phyloP scores from a whole-genome alignment of 2,329 filamentous ascomycete genomes.

The Macrophomina tecta region DNA sequence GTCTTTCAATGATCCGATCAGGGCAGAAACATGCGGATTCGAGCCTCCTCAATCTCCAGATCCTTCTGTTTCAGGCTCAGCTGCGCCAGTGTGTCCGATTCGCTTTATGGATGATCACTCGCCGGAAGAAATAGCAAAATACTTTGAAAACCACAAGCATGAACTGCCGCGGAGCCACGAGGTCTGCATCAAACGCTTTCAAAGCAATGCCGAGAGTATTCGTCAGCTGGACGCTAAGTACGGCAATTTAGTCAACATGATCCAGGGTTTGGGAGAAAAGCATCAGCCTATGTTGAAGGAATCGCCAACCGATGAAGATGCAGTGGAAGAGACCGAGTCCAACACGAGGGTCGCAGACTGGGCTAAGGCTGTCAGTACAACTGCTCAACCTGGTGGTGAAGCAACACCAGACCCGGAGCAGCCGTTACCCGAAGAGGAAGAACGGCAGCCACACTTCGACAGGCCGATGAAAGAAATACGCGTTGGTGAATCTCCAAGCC shows the following conservation, averaged over 20 bases:
- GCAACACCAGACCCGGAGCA: conserved; percentile 35
- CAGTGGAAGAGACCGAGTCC: conserved; percentile 54
- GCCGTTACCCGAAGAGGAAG: conserved; percentile 55
- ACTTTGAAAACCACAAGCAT: conserved; percentile 95
- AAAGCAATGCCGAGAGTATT: conserved; percentile 84
- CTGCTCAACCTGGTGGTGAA: conserved; percentile 50
- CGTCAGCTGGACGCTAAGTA: conserved; percentile 93
- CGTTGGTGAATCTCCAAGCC: conserved; percentile 90
- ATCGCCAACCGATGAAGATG: conserved; percentile 52
- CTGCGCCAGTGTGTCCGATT: conserved; percentile 80
- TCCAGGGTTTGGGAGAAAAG: conserved; percentile 83
- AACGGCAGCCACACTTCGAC: conserved; percentile 78
- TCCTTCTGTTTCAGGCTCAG: conserved; percentile 40
- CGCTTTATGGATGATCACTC: conserved; percentile 91
- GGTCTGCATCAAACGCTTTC: conserved; percentile 87
- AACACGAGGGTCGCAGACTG: conserved; percentile 82
- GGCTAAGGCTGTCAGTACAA: conserved; percentile 76
- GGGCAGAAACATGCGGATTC: conserved; percentile 48
- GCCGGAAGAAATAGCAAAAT: conserved; percentile 89
- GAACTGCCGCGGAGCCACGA: conserved; percentile 93
- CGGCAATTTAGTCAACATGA: conserved; percentile 90
- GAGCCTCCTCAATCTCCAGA: conserved; percentile 54
- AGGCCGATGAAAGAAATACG: conserved; percentile 84
- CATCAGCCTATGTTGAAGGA: conserved; percentile 81
- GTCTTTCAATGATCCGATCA: conserved; percentile 51